A percentile compares a stretch with the other conserved stretches of the same genome.
phyloP scores from a whole-genome alignment of 228 moss, liverwort and hornwort genomes.

The Sphagnum fallax region DNA sequence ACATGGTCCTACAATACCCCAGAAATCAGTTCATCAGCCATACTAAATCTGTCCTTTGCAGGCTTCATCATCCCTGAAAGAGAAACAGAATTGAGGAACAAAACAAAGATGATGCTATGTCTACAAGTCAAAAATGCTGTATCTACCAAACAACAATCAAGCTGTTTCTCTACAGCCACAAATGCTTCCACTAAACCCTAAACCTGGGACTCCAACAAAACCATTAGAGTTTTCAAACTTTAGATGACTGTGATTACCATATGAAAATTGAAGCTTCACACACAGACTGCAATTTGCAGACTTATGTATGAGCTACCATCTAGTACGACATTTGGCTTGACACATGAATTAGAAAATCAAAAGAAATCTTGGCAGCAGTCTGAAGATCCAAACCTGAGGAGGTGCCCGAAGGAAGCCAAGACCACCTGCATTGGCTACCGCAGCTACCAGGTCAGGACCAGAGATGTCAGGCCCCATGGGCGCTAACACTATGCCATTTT shows the following conservation, averaged over 20 bases:
- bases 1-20: conserved; percentile 26
- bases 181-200: too few species aligned
- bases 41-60: neutral
- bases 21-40: neutral
- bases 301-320: too few species aligned
- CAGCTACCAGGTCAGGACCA: conserved; percentile 77
- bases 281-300: too few species aligned
- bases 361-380: neutral
- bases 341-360: neutral
- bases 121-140: neutral
- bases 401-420: conserved; percentile 71
- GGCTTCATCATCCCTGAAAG: neutral
- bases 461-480: conserved; percentile 82
- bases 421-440: conserved; percentile 77
- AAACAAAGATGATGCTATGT: neutral
- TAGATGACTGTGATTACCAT: too few species aligned
- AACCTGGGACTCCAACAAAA: too few species aligned
- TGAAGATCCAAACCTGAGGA: conserved; percentile 22
- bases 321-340: neutral
- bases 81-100: neutral
- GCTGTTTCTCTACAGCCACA: too few species aligned
- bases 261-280: too few species aligned
- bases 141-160: neutral
- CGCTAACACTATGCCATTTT: conserved; percentile 64
- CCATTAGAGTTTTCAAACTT: too few species aligned